phyloP scores from a whole-genome alignment of 495 filamentous ascomycete species.

The Thermochaetoides thermophila region DNA sequence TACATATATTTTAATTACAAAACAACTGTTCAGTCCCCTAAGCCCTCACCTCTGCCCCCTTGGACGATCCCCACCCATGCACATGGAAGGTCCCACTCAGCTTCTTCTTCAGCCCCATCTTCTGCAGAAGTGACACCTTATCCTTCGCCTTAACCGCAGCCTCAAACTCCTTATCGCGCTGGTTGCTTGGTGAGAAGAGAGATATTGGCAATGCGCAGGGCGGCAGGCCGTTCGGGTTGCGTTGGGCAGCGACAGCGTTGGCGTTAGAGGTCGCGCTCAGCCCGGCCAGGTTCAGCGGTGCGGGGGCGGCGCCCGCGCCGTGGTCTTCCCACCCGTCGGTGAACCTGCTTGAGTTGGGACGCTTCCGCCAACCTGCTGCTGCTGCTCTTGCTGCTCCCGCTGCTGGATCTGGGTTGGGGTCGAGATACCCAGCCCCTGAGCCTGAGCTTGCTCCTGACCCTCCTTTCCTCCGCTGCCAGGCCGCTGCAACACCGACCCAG shows the following conservation, averaged over 20 bases:
- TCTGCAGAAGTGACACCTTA: conserved; percentile 3
- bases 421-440: not conserved
- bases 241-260: too few species aligned
- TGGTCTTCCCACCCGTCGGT: not conserved
- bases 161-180: not conserved
- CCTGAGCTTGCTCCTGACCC: not conserved
- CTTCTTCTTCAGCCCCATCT: conserved; percentile 9
- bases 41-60: too few species aligned
- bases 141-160: not conserved
- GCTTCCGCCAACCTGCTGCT: not conserved
- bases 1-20: too few species aligned
- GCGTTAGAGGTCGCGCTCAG: too few species aligned
- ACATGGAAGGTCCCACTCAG: too few species aligned
- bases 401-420: not conserved
- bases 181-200: conserved; percentile 4
- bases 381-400: not conserved
- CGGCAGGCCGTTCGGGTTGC: conserved; percentile 2
- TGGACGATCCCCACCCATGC: too few species aligned
- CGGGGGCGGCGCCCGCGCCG: not conserved
- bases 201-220: conserved; percentile 9
- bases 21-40: too few species aligned
- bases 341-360: not conserved
- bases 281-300: conserved; percentile 4
- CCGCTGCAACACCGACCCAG: not conserved
- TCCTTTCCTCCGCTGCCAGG: not conserved